Conservation (phyloP, 495 filamentous ascomycete genomes). For the Xylaria cubensis region DNA sequence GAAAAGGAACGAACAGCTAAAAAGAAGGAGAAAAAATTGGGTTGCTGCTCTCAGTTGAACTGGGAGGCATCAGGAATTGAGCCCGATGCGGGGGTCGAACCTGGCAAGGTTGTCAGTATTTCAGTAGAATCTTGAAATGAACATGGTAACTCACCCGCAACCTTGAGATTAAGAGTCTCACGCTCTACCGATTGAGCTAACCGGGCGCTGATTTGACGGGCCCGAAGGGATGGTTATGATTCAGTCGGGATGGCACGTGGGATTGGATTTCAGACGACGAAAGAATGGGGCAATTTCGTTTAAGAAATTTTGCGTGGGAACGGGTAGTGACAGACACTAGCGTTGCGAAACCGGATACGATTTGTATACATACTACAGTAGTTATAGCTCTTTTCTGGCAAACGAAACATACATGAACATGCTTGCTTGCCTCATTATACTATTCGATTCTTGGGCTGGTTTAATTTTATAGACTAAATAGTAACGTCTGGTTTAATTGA, state of each 20-base stretch:
- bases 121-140: no score
- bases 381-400: neutral
- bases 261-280: neutral
- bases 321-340: neutral
- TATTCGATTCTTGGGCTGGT: neutral
- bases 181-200: constrained; percentile 87
- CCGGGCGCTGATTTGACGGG: constrained; percentile 41
- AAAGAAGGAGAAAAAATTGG: neutral
- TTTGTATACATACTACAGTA: no score
- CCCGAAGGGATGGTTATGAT: neutral
- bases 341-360: neutral
- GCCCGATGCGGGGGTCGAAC: constrained; percentile 57
- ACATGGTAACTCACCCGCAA: constrained; percentile 54
- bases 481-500: neutral
- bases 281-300: constrained; percentile 8
- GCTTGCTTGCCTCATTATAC: neutral
- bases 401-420: neutral
- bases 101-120: constrained; percentile 30
- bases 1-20: neutral
- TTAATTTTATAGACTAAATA: neutral
- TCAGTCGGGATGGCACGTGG: neutral
- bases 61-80: constrained; percentile 48
- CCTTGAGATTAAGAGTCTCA: constrained; percentile 84
- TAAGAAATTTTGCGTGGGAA: neutral
- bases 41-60: constrained; percentile 21